phyloP scores from a whole-genome alignment of 176 grass and related monocot genomes.

The Juncus inflexus region DNA sequence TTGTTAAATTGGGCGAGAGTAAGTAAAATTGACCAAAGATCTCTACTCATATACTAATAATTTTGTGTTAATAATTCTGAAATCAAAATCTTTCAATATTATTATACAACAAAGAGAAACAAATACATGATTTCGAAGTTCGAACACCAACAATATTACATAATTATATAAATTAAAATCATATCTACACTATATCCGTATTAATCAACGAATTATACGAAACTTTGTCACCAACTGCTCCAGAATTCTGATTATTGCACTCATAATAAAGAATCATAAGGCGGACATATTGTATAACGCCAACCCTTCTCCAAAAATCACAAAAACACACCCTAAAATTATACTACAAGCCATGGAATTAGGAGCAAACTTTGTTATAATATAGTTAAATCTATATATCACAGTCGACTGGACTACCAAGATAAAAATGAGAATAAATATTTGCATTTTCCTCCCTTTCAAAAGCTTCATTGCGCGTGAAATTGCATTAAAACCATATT shows the following conservation, averaged over 20 bases:
- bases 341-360: not conserved
- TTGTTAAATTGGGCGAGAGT: too few species aligned
- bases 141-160: too few species aligned
- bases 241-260: slow-evolving; percentile 9
- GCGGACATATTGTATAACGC: not conserved
- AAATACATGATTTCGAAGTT: too few species aligned
- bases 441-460: slow-evolving; percentile 25
- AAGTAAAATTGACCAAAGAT: too few species aligned
- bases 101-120: too few species aligned
- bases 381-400: not conserved
- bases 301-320: not conserved
- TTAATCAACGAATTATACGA: too few species aligned
- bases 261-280: slow-evolving; percentile 17
- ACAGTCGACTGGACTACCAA: not conserved
- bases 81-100: too few species aligned
- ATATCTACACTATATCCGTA: too few species aligned
- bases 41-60: too few species aligned
- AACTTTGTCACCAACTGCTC: too few species aligned
- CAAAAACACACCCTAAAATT: not conserved
- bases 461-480: slow-evolving; percentile 21
- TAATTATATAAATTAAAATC: too few species aligned
- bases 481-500: slow-evolving; percentile 26
- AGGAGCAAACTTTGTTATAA: not conserved
- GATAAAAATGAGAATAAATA: not conserved
- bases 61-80: too few species aligned